A percentile compares a stretch with the other conserved stretches of the same genome.
phyloP scores from a whole-genome alignment of 768 basidiomycete species.

The Pisolithus microcarpus region DNA sequence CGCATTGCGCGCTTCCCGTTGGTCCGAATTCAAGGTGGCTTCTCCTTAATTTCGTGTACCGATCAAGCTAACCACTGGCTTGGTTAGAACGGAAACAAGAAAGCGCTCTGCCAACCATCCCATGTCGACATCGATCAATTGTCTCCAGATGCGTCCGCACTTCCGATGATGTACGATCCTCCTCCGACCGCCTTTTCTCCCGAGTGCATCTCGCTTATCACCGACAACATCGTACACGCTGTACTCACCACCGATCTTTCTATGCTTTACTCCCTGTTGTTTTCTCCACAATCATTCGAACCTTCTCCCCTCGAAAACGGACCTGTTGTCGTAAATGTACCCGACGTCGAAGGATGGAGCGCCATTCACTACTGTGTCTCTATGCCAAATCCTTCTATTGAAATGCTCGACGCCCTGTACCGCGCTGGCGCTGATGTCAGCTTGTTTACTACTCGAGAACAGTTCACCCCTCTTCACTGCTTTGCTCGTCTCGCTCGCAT shows the following conservation, averaged over 20 bases:
- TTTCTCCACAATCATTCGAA: slow-evolving; percentile 39
- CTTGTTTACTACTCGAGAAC: slow-evolving; percentile 57
- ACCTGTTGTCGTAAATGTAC: slow-evolving; percentile 58
- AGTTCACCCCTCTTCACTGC: slow-evolving; percentile 64
- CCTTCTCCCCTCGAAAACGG: slow-evolving; percentile 32
- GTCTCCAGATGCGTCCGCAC: slow-evolving; percentile 20
- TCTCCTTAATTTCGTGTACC: slow-evolving; percentile 1
- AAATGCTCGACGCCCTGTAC: slow-evolving; percentile 64
- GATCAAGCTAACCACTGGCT: slow-evolving; percentile 1
- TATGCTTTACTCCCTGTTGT: slow-evolving; percentile 49
- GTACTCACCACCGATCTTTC: slow-evolving; percentile 43
- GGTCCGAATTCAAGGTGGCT: slow-evolving; percentile 53
- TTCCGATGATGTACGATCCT: slow-evolving; percentile 23
- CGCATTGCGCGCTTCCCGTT: slow-evolving; percentile 52
- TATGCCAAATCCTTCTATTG: slow-evolving; percentile 45
- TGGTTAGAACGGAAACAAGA: slow-evolving; percentile 26
- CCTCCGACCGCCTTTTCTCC: slow-evolving; percentile 29
- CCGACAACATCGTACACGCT: slow-evolving; percentile 48
- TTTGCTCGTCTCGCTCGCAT: slow-evolving; percentile 40
- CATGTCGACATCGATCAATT: slow-evolving; percentile 15
- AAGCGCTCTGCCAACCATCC: slow-evolving; percentile 20
- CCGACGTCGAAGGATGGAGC: slow-evolving; percentile 65
- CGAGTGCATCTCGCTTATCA: slow-evolving; percentile 37
- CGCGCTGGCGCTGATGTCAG: slow-evolving; percentile 70
- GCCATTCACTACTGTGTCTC: slow-evolving; percentile 65